Conservation (phyloP, 305 asterid species). For the Coffea humblotiana region DNA sequence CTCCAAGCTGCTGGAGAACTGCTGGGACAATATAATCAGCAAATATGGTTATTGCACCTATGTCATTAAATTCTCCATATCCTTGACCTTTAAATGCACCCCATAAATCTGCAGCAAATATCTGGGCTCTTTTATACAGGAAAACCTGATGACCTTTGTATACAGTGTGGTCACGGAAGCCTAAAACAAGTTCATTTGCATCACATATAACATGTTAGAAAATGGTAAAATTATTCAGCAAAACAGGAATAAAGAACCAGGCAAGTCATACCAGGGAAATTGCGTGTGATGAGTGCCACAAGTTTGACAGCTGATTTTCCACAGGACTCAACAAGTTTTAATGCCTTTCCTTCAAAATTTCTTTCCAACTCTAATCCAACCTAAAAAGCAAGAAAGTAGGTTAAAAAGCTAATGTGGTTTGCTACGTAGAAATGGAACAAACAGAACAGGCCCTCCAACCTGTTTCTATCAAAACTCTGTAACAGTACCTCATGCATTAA, state of each 20-base stretch:
- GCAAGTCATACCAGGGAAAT: constrained; percentile 70
- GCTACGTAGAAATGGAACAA: constrained; percentile 9
- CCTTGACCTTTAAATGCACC: constrained; percentile 94
- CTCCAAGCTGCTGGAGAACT: constrained; percentile 87
- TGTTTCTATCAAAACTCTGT: background rate
- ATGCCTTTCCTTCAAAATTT: constrained; percentile 86
- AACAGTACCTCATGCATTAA: constrained; percentile 76
- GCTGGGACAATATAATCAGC: constrained; percentile 97
- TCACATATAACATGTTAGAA: background rate
- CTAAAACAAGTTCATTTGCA: constrained; percentile 33
- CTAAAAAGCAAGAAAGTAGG: constrained; percentile 35
- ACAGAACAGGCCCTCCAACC: background rate
- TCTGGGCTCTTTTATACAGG: constrained; percentile 97
- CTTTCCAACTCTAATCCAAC: constrained; percentile 88
- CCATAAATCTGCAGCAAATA: constrained; percentile 95
- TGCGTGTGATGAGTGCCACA: constrained; percentile 72
- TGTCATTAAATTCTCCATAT: constrained; percentile 73
- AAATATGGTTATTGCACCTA: constrained; percentile 77
- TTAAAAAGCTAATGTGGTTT: constrained; percentile 7
- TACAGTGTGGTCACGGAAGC: constrained; percentile 89
- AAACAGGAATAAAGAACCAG: background rate
- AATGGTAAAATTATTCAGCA: background rate
- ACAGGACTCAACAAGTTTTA: constrained; percentile 72
- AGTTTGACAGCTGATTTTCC: constrained; percentile 83
- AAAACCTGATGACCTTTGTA: constrained; percentile 95